Conservation (phyloP, 192 early-diverging fungal species). For the Podila epicladia region DNA sequence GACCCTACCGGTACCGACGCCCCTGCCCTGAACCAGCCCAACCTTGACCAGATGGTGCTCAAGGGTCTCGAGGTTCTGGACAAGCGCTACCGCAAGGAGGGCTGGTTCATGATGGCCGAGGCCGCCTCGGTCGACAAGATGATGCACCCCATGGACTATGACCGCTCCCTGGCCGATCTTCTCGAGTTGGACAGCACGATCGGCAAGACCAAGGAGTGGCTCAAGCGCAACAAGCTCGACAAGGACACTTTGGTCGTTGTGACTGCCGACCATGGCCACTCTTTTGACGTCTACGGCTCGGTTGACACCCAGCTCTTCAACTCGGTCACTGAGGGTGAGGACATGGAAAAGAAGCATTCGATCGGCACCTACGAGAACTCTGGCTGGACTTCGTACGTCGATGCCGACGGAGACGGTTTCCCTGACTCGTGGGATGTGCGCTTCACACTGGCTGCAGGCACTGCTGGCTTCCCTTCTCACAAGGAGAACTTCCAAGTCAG, state of each 20-base stretch:
- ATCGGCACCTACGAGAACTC: slow-evolving; percentile 53
- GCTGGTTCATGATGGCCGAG: slow-evolving; percentile 69
- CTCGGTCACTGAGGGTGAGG: slow-evolving; percentile 16
- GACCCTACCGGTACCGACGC: slow-evolving; percentile 41
- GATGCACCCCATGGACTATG: slow-evolving; percentile 65
- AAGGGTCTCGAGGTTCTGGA: slow-evolving; percentile 64
- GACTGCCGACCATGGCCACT: slow-evolving; percentile 69
- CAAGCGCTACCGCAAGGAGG: slow-evolving; percentile 58
- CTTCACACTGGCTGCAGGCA: slow-evolving; percentile 42
- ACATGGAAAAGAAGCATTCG: slow-evolving; percentile 40
- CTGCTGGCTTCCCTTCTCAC: slow-evolving; percentile 35
- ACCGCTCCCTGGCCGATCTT: slow-evolving; percentile 66
- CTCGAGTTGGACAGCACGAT: slow-evolving; percentile 67
- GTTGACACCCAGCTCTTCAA: slow-evolving; percentile 62
- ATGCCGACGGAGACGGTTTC: slow-evolving; percentile 51
- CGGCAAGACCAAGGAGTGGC: slow-evolving; percentile 58
- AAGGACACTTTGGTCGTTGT: slow-evolving; percentile 61
- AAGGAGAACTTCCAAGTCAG: slow-evolving; percentile 46
- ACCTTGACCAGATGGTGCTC: slow-evolving; percentile 60
- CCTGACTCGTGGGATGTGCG: slow-evolving; percentile 51
- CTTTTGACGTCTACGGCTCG: slow-evolving; percentile 65
- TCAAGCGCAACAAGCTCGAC: slow-evolving; percentile 50
- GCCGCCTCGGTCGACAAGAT: slow-evolving; percentile 66
- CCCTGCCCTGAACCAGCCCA: slow-evolving; percentile 61
- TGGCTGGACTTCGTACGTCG: slow-evolving; percentile 54